Base-by-base conservation (phyloP, 2,329 filamentous ascomycete genomes). In the Fusarium oxysporum region DNA sequence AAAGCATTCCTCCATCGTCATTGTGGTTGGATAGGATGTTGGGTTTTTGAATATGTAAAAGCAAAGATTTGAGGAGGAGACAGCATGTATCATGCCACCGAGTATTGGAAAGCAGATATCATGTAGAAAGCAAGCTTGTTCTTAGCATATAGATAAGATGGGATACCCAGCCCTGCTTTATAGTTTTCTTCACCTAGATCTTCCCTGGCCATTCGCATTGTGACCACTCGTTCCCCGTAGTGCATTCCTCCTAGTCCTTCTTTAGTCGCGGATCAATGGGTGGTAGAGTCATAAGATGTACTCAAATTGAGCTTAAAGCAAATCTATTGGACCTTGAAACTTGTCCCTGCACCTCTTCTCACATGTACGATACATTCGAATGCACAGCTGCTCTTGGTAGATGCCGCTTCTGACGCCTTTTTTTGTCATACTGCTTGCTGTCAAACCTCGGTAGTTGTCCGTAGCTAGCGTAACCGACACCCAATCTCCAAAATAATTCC, bases 91-190 rank as follows among this genome's bases (percentile, higher is more conserved):
- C 55, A 66, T 68, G 47, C 45, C 54, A 55, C 61, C 58, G 43
- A 57, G 60, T 67, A 68, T 55, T 57, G 55, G 59, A 62, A 65
- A 66, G 56, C 60, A 77, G 67, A 60, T 67, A 60, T 57, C 67
- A 68, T 77, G 74, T 78, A 78, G 60, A 77, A 67, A 70, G 71
- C 61, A 72, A 76, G 71, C 53, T 68, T 75, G 70, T 60, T 67
- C 40, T 72, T 63, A 68, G 74, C 73, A 78, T 63, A 77, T 78
- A 76, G 72, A 77, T 62, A 70, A 68, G 65, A 76, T 70, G 67
- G 75, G 76, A 67, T 76, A 68, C 62, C 70, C 55, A 66, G 72
- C 74, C 73, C 68, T 73, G 68, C 74, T 77, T 77, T 77, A 77
- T 77, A 77, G 74, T 77, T 77, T 75, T 75, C 54, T 41, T 47